These are phyloP conservation scores for Pistacia vera DNA, from an alignment of 345 rosid genomes.

Conservation along the genomic window DNA sequence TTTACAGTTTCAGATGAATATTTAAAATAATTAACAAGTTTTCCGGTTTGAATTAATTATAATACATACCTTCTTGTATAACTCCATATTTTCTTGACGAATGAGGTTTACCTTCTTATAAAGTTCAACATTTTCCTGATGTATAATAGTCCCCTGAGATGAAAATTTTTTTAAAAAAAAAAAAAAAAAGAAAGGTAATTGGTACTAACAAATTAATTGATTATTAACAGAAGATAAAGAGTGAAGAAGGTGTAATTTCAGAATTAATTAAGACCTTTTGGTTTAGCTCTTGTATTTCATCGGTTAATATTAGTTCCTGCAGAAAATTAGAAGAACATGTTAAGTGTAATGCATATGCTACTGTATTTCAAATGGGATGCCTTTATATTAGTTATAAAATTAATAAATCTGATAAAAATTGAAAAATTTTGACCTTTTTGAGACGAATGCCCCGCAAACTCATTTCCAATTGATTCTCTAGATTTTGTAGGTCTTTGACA, in stretches of 20 bases:
- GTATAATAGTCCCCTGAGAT: conserved; percentile 36
- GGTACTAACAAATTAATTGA: neutral
- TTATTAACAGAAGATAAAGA: neutral
- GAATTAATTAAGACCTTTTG: conserved; percentile 38
- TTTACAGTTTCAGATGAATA: neutral
- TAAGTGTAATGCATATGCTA: neutral
- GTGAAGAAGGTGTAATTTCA: neutral
- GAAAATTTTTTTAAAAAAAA: neutral
- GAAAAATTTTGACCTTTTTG: conserved; percentile 52
- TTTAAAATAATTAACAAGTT: too few relatives aligned
- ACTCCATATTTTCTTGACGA: conserved; percentile 41
- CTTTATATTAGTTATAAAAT: neutral
- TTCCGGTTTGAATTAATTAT: too few relatives aligned
- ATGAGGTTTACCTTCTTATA: conserved; percentile 40
- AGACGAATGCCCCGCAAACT: conserved; percentile 65
- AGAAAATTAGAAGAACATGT: conserved; percentile 8
- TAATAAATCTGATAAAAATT: neutral
- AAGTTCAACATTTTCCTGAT: conserved; percentile 45
- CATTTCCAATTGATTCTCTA: conserved; percentile 68
- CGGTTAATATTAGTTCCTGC: conserved; percentile 54
- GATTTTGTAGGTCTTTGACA: conserved; percentile 53
- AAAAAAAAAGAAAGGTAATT: neutral
- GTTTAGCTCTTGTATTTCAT: conserved; percentile 59
- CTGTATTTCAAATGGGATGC: conserved; percentile 2
- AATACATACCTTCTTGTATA: conserved; percentile 41